A percentile compares a stretch with the other conserved stretches of the same genome.
Conservation (phyloP, 2,329 filamentous ascomycete genomes). For the Venturia asperata region DNA sequence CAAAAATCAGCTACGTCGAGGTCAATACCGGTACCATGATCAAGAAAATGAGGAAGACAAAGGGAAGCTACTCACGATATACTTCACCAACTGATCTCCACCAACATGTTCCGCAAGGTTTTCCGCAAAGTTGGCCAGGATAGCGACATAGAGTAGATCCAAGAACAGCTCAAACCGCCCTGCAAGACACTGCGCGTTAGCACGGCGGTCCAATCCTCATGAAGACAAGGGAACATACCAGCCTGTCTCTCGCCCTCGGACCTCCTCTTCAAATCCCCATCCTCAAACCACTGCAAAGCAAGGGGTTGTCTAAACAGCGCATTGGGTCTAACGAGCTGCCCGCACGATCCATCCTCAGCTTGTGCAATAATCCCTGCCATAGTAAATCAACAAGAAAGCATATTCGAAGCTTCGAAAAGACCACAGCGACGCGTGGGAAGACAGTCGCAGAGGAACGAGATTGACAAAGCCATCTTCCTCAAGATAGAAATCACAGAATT, state of each 20-base stretch:
- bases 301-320: constrained; percentile 15
- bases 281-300: constrained; percentile 19
- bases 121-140: constrained; percentile 46
- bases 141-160: constrained; percentile 44
- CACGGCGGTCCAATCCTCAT: no score
- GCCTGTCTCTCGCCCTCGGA: constrained; percentile 17
- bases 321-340: background rate
- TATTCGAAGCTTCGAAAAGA: background rate
- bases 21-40: background rate
- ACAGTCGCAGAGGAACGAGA: background rate
- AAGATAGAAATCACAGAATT: background rate
- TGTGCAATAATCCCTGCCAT: constrained; percentile 10
- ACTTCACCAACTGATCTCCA: constrained; percentile 41
- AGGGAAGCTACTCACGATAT: constrained; percentile 28
- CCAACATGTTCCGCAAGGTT: constrained; percentile 42
- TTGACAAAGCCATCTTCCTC: background rate
- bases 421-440: background rate
- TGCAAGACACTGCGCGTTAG: constrained; percentile 17
- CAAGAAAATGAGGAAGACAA: background rate
- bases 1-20: constrained; percentile 36
- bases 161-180: constrained; percentile 46
- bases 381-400: background rate
- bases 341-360: constrained; percentile 5
- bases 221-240: background rate
- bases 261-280: constrained; percentile 12